Evolutionary conservation across 176 grass and related monocot genomes (phyloP).

Genomic region (Musa beccarii): DNA sequence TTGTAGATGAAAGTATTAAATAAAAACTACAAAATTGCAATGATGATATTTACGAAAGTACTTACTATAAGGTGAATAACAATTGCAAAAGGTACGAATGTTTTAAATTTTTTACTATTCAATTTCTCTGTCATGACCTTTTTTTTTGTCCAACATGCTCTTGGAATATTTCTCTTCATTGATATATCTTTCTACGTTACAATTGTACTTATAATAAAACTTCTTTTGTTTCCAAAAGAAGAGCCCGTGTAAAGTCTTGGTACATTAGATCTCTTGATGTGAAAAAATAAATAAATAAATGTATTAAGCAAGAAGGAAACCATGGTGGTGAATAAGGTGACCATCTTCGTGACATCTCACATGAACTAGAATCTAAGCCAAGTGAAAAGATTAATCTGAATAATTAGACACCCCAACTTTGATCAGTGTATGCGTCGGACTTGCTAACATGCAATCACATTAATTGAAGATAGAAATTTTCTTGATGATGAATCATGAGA

Average conservation of each 20-base stretch:
- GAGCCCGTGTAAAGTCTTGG: slow-evolving; percentile 81
- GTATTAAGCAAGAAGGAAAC: slow-evolving; percentile 56
- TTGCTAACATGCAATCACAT: slow-evolving; percentile 77
- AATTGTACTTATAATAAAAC: slow-evolving; percentile 58
- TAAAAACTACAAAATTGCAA: too few species aligned
- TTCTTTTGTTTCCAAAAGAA: slow-evolving; percentile 65
- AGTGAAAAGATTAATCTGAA: slow-evolving; percentile 72
- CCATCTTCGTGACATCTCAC: slow-evolving; percentile 87
- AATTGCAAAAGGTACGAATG: too few species aligned
- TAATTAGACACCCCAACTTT: slow-evolving; percentile 53
- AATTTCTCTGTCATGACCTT: slow-evolving; percentile 24
- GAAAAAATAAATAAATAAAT: too few species aligned
- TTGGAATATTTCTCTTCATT: slow-evolving; percentile 74
- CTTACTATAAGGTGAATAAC: too few species aligned
- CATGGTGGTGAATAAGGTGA: slow-evolving; percentile 80
- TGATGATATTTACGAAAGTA: too few species aligned
- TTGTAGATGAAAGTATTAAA: too few species aligned
- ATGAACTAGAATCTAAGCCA: slow-evolving; percentile 94
- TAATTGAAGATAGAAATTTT: slow-evolving; percentile 19
- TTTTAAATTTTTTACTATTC: too few species aligned
- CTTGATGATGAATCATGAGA: too few species aligned
- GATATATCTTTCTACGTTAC: slow-evolving; percentile 59
- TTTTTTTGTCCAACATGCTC: slow-evolving; percentile 50
- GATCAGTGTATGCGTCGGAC: slow-evolving; percentile 74
- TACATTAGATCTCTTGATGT: slow-evolving; percentile 87